Percentiles rank a stretch among this genome's conserved stretches.
phyloP scores from a whole-genome alignment of 257 asterid genomes.

The Forsythia suspensa region DNA sequence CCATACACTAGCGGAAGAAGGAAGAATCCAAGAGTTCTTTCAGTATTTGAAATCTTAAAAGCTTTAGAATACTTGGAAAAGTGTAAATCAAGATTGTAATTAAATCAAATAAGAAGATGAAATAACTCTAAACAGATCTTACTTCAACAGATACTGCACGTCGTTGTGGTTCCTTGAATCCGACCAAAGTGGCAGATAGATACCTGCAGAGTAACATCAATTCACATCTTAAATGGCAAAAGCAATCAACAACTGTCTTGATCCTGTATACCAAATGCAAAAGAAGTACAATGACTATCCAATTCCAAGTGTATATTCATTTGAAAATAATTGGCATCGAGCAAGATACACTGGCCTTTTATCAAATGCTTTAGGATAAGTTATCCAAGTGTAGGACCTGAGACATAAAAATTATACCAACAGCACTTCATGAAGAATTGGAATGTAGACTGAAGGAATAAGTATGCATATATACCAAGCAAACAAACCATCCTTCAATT shows the following conservation, averaged over 20 bases:
- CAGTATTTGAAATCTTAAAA: neutral
- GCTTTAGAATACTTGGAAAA: neutral
- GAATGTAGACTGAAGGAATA: neutral
- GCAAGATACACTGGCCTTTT: too few species aligned
- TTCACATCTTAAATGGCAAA: neutral
- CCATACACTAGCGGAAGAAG: neutral
- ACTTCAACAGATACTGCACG: slow-evolving; percentile 91
- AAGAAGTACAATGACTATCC: too few species aligned
- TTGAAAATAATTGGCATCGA: too few species aligned
- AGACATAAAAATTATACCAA: neutral
- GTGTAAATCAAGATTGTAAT: neutral
- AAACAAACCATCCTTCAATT: neutral
- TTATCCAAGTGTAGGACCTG: neutral
- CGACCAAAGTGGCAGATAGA: slow-evolving; percentile 63
- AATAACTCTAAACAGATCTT: slow-evolving; percentile 12
- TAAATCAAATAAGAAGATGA: neutral
- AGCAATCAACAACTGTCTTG: too few species aligned
- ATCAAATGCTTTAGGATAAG: neutral
- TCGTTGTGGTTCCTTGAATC: slow-evolving; percentile 77
- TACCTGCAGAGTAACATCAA: slow-evolving; percentile 45
- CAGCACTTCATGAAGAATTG: neutral
- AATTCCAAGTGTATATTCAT: too few species aligned
- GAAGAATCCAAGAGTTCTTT: neutral
- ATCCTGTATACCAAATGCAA: too few species aligned
- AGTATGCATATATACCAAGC: neutral